Percentiles rank a stretch among this genome's conserved stretches.
phyloP scores from a whole-genome alignment of 2,329 filamentous ascomycete species.

The Colletotrichum viniferum region DNA sequence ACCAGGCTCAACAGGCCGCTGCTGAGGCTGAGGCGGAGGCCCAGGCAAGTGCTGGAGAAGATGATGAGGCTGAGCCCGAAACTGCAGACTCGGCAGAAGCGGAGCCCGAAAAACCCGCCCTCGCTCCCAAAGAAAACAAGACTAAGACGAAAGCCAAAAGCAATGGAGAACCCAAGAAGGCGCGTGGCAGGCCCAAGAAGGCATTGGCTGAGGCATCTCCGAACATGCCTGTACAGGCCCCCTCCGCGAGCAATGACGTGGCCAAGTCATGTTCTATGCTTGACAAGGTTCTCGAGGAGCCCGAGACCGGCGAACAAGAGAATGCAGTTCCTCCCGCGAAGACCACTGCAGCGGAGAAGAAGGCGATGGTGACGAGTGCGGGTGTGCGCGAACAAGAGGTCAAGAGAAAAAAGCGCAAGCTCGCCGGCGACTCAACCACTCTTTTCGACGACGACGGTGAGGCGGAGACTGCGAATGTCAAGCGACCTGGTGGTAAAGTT shows the following conservation, averaged over 20 bases:
- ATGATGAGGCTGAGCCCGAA: background rate
- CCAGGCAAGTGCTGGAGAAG: background rate
- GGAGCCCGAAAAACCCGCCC: constrained; percentile 7
- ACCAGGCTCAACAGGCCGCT: background rate
- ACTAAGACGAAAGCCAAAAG: constrained; percentile 27
- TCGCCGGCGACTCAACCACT: constrained; percentile 66
- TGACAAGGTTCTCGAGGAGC: constrained; percentile 45
- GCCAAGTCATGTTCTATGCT: constrained; percentile 39
- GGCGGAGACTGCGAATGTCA: constrained; percentile 25
- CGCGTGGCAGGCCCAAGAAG: constrained; percentile 52
- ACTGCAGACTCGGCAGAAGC: background rate
- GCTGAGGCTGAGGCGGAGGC: constrained; percentile 4
- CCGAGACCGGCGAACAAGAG: constrained; percentile 28
- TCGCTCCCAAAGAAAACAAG: constrained; percentile 23
- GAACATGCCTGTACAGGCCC: constrained; percentile 39
- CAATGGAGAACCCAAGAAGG: constrained; percentile 31
- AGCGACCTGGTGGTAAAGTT: constrained; percentile 37
- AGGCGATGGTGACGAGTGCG: constrained; percentile 27
- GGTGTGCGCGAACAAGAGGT: constrained; percentile 40
- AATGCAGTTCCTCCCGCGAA: constrained; percentile 31
- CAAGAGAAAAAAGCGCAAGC: constrained; percentile 75
- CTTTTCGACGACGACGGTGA: constrained; percentile 71
- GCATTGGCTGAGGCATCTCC: constrained; percentile 49
- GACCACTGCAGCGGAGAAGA: constrained; percentile 22
- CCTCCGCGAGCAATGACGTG: constrained; percentile 25